These are phyloP conservation scores for Ordospora pajunii DNA, from an alignment of 371 early-diverging fungal species.

Conservation along the genomic window DNA sequence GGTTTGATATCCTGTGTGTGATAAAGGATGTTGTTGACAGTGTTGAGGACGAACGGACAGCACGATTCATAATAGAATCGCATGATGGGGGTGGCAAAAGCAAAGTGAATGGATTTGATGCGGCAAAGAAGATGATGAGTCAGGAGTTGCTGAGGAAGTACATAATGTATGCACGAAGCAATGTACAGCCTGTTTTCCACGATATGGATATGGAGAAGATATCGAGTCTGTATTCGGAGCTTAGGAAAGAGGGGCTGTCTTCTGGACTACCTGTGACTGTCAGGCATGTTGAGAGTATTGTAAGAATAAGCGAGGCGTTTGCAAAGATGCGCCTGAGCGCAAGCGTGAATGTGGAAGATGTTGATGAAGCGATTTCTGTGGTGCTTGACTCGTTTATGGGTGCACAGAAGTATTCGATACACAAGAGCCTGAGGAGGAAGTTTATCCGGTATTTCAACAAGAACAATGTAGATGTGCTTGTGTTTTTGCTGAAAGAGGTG, in stretches of 20 bases:
- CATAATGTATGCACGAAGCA: slow-evolving; percentile 83
- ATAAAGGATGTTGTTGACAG: slow-evolving; percentile 83
- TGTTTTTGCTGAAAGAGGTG: slow-evolving; percentile 50
- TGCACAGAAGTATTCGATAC: slow-evolving; percentile 88
- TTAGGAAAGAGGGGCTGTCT: slow-evolving; percentile 76
- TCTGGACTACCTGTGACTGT: slow-evolving; percentile 92
- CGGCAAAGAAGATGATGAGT: slow-evolving; percentile 43
- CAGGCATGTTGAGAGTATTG: slow-evolving; percentile 90
- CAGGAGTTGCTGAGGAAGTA: slow-evolving; percentile 78
- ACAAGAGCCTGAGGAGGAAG: slow-evolving; percentile 63
- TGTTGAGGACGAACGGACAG: slow-evolving; percentile 75
- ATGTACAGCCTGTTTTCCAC: slow-evolving; percentile 71
- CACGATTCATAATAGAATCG: slow-evolving; percentile 79
- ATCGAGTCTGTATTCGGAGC: slow-evolving; percentile 73
- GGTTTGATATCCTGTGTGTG: slow-evolving; percentile 97
- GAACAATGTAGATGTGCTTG: slow-evolving; percentile 31
- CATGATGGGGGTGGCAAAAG: slow-evolving; percentile 62
- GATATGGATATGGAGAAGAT: slow-evolving; percentile 78
- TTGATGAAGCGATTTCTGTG: slow-evolving; percentile 84
- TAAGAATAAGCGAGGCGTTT: slow-evolving; percentile 88
- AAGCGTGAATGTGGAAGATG: slow-evolving; percentile 76
- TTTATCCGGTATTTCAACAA: slow-evolving; percentile 58
- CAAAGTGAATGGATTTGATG: slow-evolving; percentile 49
- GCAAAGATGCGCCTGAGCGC: slow-evolving; percentile 92
- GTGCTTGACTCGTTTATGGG: slow-evolving; percentile 82